Evolutionary conservation across 495 filamentous ascomycete genomes (phyloP).

Genomic region (Trichoderma reesei): DNA sequence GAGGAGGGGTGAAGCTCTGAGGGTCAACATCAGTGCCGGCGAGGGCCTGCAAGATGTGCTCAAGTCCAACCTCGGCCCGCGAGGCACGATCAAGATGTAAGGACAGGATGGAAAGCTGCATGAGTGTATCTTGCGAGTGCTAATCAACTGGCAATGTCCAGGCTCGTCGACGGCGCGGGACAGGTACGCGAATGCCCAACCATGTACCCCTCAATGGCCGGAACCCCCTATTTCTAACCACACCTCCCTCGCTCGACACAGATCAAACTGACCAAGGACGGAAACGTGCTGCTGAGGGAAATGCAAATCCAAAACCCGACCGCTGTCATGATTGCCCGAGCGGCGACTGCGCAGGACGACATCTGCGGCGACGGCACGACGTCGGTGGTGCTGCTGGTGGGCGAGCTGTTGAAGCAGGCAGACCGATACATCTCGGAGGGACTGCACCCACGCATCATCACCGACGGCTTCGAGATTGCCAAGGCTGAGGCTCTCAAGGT

Average conservation of each 20-base stretch:
- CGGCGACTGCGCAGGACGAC: conserved; percentile 95
- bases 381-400: conserved; percentile 88
- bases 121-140: conserved; percentile 21
- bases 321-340: conserved; percentile 96
- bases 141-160: conserved; percentile 23
- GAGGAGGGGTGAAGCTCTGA: conserved; percentile 90
- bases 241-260: conserved; percentile 27
- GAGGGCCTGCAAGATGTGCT: conserved; percentile 93
- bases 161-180: conserved; percentile 92
- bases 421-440: conserved; percentile 90
- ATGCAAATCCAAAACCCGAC: conserved; percentile 94
- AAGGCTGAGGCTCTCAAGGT: conserved; percentile 90
- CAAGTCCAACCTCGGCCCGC: conserved; percentile 89
- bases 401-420: conserved; percentile 95
- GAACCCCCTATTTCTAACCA: conserved; percentile 1
- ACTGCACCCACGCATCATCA: conserved; percentile 90
- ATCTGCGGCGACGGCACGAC: conserved; percentile 98
- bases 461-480: conserved; percentile 94
- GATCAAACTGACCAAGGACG: conserved; percentile 99
- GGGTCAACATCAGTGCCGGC: conserved; percentile 92
- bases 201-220: conserved; percentile 8
- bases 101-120: conserved; percentile 13
- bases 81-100: conserved; percentile 94
- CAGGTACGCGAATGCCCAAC: conserved; percentile 47
- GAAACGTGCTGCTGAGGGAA: conserved; percentile 87